These are phyloP conservation scores for Berkeleyomyces rouxiae DNA, from an alignment of 2,329 filamentous ascomycete genomes.

Conservation along the genomic window DNA sequence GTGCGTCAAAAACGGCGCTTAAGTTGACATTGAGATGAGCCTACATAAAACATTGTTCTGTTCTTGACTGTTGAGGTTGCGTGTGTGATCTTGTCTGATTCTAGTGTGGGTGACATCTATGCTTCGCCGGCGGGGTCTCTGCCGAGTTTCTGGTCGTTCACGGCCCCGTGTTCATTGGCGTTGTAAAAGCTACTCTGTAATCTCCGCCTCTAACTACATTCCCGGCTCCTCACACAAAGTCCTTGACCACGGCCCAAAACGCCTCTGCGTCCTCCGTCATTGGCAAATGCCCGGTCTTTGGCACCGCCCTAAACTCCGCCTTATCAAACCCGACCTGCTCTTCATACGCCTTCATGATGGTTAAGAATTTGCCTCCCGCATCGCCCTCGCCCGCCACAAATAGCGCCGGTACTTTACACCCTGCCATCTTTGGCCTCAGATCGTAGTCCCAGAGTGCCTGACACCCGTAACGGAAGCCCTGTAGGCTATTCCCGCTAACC, in stretches of 20 bases:
- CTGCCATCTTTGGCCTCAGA: conserved; percentile 38
- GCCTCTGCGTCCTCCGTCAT: conserved; percentile 61
- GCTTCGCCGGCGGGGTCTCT: not conserved
- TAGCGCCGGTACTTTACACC: conserved; percentile 40
- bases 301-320: conserved; percentile 46
- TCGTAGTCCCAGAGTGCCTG: conserved; percentile 59
- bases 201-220: too few species aligned
- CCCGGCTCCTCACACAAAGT: conserved; percentile 31
- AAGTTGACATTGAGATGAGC: not conserved
- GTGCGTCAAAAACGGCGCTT: not conserved
- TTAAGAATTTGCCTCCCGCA: conserved; percentile 52
- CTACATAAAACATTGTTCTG: not conserved
- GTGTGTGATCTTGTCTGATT: not conserved
- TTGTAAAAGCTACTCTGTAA: not conserved
- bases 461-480: conserved; percentile 51
- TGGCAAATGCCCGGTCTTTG: conserved; percentile 61
- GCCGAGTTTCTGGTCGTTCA: not conserved
- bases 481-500: conserved; percentile 50
- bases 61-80: not conserved
- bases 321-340: conserved; percentile 36
- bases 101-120: not conserved
- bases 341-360: conserved; percentile 64
- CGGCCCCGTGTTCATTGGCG: not conserved
- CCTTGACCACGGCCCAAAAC: conserved; percentile 47
- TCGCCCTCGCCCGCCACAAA: conserved; percentile 61